These are phyloP conservation scores for Trypanosoma rangeli DNA, from an alignment of 208 protist genomes.

Conservation along the genomic window DNA sequence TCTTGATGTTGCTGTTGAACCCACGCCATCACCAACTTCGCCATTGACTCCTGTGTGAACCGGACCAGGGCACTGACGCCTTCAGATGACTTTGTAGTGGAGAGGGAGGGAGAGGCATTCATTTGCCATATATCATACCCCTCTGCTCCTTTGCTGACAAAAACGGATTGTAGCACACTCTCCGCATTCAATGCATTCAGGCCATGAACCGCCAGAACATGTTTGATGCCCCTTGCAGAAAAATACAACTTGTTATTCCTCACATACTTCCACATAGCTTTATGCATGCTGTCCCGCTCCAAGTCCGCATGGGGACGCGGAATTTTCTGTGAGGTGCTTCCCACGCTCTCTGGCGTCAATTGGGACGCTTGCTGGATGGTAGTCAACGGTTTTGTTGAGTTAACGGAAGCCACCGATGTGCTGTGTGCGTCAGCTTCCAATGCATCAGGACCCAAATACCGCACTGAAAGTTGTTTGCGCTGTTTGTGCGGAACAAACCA, in stretches of 20 bases:
- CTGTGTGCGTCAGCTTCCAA: neutral
- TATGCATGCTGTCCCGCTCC: conserved; percentile 32
- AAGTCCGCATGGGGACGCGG: conserved; percentile 7
- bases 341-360: neutral
- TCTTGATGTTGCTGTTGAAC: conserved; percentile 15
- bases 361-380: neutral
- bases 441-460: conserved; percentile 62
- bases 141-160: conserved; percentile 29
- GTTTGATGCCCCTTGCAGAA: neutral
- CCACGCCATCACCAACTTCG: conserved; percentile 21
- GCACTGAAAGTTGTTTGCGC: conserved; percentile 67
- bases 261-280: conserved; percentile 40
- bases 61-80: conserved; percentile 50
- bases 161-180: conserved; percentile 25
- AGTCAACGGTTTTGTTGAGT: neutral
- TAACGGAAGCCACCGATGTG: neutral
- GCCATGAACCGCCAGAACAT: conserved; percentile 40
- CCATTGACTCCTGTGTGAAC: conserved; percentile 30
- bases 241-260: conserved; percentile 5
- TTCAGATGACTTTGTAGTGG: conserved; percentile 21
- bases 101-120: neutral
- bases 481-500: conserved; percentile 82
- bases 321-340: neutral
- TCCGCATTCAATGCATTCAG: conserved; percentile 26
- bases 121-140: conserved; percentile 33